Conservation (phyloP, 305 asterid genomes). For the Solanum chacoense region DNA sequence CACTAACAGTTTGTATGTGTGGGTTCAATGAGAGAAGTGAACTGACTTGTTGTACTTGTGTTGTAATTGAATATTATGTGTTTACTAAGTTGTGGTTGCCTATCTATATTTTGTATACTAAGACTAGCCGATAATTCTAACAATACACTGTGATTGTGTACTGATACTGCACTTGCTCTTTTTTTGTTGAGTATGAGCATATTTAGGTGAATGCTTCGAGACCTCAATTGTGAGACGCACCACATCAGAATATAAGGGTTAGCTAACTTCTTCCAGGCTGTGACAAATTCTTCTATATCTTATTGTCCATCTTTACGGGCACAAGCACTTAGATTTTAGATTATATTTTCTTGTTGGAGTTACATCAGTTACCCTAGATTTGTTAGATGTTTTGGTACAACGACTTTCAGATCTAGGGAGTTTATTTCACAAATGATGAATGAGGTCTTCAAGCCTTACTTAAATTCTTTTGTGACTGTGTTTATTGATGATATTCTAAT, state of each 20-base stretch:
- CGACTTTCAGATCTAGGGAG: neutral
- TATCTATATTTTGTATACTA: neutral
- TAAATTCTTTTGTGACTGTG: neutral
- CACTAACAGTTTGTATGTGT: neutral
- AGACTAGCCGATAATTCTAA: too few species aligned
- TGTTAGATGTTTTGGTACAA: neutral
- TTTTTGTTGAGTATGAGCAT: neutral
- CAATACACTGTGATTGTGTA: neutral
- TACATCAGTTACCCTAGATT: neutral
- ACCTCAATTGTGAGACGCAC: neutral
- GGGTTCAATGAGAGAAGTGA: neutral
- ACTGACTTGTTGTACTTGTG: neutral
- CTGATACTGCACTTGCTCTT: neutral
- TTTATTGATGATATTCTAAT: neutral
- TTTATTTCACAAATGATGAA: neutral
- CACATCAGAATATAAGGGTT: neutral
- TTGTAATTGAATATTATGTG: neutral
- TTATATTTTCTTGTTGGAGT: neutral
- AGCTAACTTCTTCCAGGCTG: neutral
- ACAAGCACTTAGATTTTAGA: neutral
- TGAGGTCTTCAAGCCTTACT: neutral
- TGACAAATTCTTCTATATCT: neutral
- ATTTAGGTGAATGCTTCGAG: neutral
- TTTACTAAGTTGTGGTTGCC: neutral
- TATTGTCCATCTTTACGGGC: neutral